Percentiles rank a stretch among this genome's conserved stretches.
Conservation (phyloP, 306 rosid species). For the Cicer pinnatifidum region DNA sequence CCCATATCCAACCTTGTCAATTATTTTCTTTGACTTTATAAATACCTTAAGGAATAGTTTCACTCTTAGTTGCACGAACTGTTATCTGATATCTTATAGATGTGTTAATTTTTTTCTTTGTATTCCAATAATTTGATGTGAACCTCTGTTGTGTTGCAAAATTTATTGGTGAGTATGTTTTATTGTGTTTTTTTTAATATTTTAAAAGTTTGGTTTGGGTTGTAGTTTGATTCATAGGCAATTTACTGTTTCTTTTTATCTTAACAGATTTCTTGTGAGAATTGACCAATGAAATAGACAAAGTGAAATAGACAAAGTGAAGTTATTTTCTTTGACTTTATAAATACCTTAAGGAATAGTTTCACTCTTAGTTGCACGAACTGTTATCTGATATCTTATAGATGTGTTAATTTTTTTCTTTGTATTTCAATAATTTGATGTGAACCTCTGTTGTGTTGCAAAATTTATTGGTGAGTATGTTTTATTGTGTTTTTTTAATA, state of each 20-base stretch:
- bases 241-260: not conserved
- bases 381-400: no score
- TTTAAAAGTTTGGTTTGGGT: not conserved
- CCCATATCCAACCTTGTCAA: no score
- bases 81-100: constrained; percentile 36
- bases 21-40: constrained; percentile 59
- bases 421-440: no score
- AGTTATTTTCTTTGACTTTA: no score
- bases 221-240: constrained; percentile 13
- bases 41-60: constrained; percentile 19
- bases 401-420: no score
- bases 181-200: not conserved
- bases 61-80: constrained; percentile 50
- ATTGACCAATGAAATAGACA: no score
- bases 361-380: no score
- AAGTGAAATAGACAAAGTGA: no score
- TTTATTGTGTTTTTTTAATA: no score
- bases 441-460: no score
- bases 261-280: not conserved
- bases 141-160: constrained; percentile 23
- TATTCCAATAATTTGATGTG: not conserved
- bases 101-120: constrained; percentile 22
- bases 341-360: no score
- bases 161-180: constrained; percentile 29
- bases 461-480: no score